These are phyloP conservation scores for Botrytis elliptica DNA, from an alignment of 2,329 filamentous ascomycete genomes.

Conservation along the genomic window DNA sequence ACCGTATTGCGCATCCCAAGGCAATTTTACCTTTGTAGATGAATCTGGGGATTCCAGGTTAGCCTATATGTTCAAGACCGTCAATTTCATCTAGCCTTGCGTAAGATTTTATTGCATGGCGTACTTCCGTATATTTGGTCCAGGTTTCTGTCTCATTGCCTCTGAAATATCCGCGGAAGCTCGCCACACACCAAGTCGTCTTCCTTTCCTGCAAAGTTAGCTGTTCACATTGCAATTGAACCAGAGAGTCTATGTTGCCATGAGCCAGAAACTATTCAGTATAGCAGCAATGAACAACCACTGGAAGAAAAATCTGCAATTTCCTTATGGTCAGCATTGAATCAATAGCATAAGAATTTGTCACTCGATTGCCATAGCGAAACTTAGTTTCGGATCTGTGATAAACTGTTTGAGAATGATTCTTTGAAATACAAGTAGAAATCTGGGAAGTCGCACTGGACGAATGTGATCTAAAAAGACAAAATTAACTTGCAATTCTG, in stretches of 20 bases:
- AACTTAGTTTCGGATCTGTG: not conserved
- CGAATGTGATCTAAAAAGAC: not conserved
- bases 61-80: not conserved
- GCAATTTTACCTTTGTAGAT: not conserved
- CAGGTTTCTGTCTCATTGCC: not conserved
- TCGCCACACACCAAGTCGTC: not conserved
- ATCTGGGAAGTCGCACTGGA: not conserved
- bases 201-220: not conserved
- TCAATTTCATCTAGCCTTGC: not conserved
- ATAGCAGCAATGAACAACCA: not conserved
- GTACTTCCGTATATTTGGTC: not conserved
- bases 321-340: not conserved
- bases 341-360: not conserved
- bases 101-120: not conserved
- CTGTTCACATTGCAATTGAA: not conserved
- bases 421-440: not conserved
- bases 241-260: not conserved
- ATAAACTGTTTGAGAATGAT: not conserved
- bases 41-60: not conserved
- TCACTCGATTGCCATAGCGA: too few species aligned
- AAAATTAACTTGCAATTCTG: not conserved
- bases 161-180: not conserved
- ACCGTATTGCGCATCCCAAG: not conserved
- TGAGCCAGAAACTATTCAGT: not conserved
- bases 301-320: not conserved